Evolutionary conservation across 768 basidiomycete genomes (phyloP), one percentile per base, ranked within the genome.

Genomic region (Lactarius hengduanensis): DNA sequence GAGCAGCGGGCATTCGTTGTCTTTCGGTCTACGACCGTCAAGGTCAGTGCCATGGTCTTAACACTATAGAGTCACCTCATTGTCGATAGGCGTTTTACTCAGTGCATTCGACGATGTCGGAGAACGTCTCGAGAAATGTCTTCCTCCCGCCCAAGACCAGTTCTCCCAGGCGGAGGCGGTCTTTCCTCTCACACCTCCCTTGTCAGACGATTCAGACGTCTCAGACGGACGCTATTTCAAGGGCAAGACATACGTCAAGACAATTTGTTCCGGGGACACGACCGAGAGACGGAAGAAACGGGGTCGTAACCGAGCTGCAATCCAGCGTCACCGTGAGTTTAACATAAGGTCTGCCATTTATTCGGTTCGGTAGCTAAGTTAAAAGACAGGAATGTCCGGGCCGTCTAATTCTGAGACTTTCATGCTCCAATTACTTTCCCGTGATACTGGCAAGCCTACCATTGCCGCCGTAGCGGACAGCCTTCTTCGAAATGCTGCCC

Each of bases 101-200:
- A 57, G 45, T 18, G 57, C 62, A 13, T 61, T 63, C 28, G 62
- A 64, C 16, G 7, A 9, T 5, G 4, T 53, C 40, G 43, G 32
- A 58, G 77, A 78, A 67, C 77, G 77, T 57, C 71, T 83, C 59
- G 53, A 59, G 73, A 77, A 62, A 56, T 68, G 9, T 56, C 65
- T 64, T 68, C 59, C 58, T 61, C 68, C 50, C 32, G 34, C 57
- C 43, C 65, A 53, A 66, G 75, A 74, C 62, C 70, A 61, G 34
- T 58, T 40, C 57, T 78, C 79, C 62, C 83, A 82, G 63, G 83
- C 84, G 22, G 88, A 90, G 63, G 75, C 83, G 3, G 83, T 86
- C 71, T 91, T 86, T 74, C 91, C 91, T 47, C 78, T 85, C 54
- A 92, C 91, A 0, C 91, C 91, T n/a, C 91, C 91, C 3, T 78